phyloP scores from a whole-genome alignment of 208 protist genomes.

The Polymyxa betae region DNA sequence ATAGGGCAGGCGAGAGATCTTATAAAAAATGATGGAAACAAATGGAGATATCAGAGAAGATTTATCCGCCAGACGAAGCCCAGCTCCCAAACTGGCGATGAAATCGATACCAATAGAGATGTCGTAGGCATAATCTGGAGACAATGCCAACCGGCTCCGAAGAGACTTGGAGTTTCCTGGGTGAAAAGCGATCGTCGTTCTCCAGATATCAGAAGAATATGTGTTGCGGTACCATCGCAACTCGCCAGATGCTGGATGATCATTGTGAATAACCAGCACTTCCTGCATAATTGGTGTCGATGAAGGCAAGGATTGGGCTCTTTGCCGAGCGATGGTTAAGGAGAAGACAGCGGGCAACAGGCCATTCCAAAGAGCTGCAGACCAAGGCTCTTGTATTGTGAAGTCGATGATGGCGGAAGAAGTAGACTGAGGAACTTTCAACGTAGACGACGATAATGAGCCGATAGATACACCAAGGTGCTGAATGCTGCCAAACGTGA shows the following conservation, averaged over 20 bases:
- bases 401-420: background rate
- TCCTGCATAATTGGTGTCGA: background rate
- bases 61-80: background rate
- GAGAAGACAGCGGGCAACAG: background rate
- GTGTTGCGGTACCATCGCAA: slow-evolving; percentile 25
- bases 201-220: background rate
- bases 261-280: background rate
- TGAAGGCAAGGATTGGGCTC: background rate
- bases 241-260: background rate
- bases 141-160: background rate
- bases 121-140: background rate
- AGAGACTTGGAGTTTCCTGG: background rate
- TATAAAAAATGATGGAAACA: background rate
- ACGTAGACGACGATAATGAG: background rate
- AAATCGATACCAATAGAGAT: background rate
- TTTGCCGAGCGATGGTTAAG: background rate
- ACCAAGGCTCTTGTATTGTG: background rate
- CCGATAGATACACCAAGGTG: no score
- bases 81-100: slow-evolving; percentile 12
- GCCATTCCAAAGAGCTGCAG: background rate
- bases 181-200: background rate
- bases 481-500: background rate
- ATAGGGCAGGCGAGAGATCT: background rate
- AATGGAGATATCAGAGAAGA: background rate
- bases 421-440: background rate